A percentile compares a stretch with the other conserved stretches of the same genome.
These are phyloP conservation scores for Candida incommunis DNA, from an alignment of 805 yeast genomes.

Conservation along the genomic window DNA sequence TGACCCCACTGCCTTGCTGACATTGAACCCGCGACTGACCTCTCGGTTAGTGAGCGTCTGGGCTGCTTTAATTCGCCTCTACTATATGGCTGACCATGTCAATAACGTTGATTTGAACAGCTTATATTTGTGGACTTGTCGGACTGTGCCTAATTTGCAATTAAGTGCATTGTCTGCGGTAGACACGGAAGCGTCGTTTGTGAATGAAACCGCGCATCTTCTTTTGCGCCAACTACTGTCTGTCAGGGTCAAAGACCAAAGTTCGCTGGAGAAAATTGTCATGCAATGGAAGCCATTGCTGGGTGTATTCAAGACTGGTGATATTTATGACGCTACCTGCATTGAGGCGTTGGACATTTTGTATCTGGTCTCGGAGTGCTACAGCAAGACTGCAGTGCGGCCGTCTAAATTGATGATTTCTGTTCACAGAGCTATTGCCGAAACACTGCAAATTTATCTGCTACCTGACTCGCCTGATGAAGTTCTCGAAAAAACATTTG, in stretches of 20 bases:
- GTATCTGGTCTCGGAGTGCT: not conserved
- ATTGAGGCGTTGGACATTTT: not conserved
- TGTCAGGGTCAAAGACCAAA: not conserved
- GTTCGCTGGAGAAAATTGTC: not conserved
- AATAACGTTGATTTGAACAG: not conserved
- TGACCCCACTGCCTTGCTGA: not conserved
- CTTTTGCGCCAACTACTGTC: not conserved
- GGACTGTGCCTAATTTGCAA: not conserved
- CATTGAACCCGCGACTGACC: not conserved
- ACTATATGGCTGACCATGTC: not conserved
- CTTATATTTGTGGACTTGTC: not conserved
- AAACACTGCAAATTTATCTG: not conserved
- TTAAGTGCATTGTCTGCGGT: not conserved
- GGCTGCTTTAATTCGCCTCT: not conserved
- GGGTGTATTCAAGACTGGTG: not conserved
- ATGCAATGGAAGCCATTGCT: not conserved
- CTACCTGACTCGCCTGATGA: not conserved
- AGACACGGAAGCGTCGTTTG: not conserved
- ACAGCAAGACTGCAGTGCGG: not conserved
- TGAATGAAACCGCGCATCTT: not conserved
- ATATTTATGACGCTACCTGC: not conserved
- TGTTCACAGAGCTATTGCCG: not conserved
- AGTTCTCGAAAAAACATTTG: slow-evolving; percentile 3
- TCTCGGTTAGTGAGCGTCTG: not conserved
- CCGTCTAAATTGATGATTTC: not conserved